Percentiles rank a stretch among this genome's conserved stretches.
phyloP scores from a whole-genome alignment of 345 rosid genomes.

The Cardamine occulta region DNA sequence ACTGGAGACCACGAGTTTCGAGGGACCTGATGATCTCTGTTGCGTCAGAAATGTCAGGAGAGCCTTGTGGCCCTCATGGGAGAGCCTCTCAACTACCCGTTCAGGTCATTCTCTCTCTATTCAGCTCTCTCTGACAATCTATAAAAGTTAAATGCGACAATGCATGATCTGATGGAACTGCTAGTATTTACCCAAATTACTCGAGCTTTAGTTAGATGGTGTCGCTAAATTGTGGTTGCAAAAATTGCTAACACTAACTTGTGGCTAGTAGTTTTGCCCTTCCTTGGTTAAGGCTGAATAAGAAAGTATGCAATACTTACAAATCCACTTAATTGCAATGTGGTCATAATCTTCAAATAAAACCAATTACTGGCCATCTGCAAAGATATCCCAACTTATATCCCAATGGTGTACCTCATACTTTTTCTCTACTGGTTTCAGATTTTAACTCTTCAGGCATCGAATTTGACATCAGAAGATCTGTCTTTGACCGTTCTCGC shows the following conservation, averaged over 20 bases:
- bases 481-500: slow-evolving; percentile 90
- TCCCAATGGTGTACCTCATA: slow-evolving; percentile 15
- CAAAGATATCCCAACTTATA: neutral
- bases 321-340: neutral
- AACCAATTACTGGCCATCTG: neutral
- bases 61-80: slow-evolving; percentile 62
- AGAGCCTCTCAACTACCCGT: slow-evolving; percentile 82
- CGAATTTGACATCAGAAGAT: slow-evolving; percentile 92
- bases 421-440: slow-evolving; percentile 50
- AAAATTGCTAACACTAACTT: slow-evolving; percentile 9
- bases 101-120: slow-evolving; percentile 58
- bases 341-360: neutral
- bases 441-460: slow-evolving; percentile 93
- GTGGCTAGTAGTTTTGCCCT: slow-evolving; percentile 21
- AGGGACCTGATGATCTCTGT: slow-evolving; percentile 95
- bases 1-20: slow-evolving; percentile 77
- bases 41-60: slow-evolving; percentile 76
- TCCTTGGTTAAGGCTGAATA: neutral
- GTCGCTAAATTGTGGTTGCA: slow-evolving; percentile 12
- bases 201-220: neutral
- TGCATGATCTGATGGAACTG: slow-evolving; percentile 16
- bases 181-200: slow-evolving; percentile 18
- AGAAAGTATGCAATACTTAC: neutral
- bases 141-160: slow-evolving; percentile 8
- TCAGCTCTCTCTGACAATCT: slow-evolving; percentile 11